Evolutionary conservation across 345 rosid species (phyloP).

Genomic region (Populus davidiana): DNA sequence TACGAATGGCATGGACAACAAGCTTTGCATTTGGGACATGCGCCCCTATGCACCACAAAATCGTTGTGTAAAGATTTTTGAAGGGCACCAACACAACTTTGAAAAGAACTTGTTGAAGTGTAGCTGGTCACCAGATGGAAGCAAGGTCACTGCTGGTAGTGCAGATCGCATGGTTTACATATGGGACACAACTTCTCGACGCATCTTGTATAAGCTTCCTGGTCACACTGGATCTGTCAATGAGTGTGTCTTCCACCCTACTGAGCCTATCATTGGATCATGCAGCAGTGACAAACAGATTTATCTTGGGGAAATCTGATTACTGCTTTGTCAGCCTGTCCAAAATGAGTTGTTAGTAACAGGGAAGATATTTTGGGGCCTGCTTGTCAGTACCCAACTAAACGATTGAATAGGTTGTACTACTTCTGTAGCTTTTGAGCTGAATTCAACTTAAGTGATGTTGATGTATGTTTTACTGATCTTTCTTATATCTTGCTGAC

Average conservation of each 20-base stretch:
- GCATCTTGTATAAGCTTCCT: slow-evolving; percentile 88
- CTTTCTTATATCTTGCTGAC: not conserved
- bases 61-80: slow-evolving; percentile 87
- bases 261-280: slow-evolving; percentile 85
- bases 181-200: slow-evolving; percentile 90
- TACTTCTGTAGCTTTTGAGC: slow-evolving; percentile 3
- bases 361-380: not conserved
- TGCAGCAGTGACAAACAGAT: slow-evolving; percentile 96
- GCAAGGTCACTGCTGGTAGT: slow-evolving; percentile 93
- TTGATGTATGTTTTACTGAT: not conserved
- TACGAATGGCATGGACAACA: slow-evolving; percentile 88
- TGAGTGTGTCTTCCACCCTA: slow-evolving; percentile 82
- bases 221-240: slow-evolving; percentile 93
- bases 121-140: slow-evolving; percentile 93
- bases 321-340: not conserved
- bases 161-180: slow-evolving; percentile 93
- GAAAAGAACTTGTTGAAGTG: slow-evolving; percentile 91
- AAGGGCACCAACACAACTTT: slow-evolving; percentile 96
- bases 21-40: slow-evolving; percentile 97
- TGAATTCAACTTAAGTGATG: slow-evolving; percentile 5
- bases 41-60: slow-evolving; percentile 96
- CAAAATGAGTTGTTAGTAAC: not conserved
- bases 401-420: slow-evolving; percentile 3
- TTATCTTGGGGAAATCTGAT: slow-evolving; percentile 85
- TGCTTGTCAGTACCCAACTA: not conserved